These are phyloP conservation scores for Senecio squalidus DNA, from an alignment of 140 eudicot species.

Conservation along the genomic window DNA sequence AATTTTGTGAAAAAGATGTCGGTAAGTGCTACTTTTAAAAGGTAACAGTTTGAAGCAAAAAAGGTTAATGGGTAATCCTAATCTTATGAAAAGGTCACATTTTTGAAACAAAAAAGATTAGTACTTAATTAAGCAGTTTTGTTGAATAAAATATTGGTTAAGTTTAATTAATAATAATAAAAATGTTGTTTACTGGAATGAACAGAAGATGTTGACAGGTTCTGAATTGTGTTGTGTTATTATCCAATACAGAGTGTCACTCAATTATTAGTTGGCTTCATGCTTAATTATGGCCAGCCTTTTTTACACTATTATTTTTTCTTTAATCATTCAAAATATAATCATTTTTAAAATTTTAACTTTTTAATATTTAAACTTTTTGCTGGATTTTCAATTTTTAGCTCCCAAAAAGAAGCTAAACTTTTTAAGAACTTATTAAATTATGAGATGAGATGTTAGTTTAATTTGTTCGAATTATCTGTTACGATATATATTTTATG, in stretches of 20 bases:
- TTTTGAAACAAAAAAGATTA: background rate
- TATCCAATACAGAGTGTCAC: slow-evolving; percentile 45
- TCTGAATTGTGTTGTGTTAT: slow-evolving; percentile 32
- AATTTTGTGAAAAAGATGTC: slow-evolving; percentile 8
- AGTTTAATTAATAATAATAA: background rate
- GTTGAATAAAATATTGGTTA: slow-evolving; percentile 4
- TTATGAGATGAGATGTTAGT: too few relatives aligned
- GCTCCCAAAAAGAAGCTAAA: background rate
- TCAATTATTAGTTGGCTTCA: slow-evolving; percentile 18
- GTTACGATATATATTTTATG: too few relatives aligned
- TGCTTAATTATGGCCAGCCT: slow-evolving; percentile 10
- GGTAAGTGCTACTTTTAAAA: background rate
- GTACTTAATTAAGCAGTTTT: background rate
- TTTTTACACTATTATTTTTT: background rate
- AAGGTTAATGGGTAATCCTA: slow-evolving; percentile 9
- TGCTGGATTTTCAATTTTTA: background rate
- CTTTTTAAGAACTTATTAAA: background rate
- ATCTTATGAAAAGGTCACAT: too few relatives aligned
- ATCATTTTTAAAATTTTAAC: background rate
- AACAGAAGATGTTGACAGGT: slow-evolving; percentile 39
- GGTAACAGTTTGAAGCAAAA: background rate
- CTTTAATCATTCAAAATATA: background rate
- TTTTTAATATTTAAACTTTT: background rate
- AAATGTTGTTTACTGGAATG: slow-evolving; percentile 31
- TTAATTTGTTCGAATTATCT: background rate